Evolutionary conservation across 2,329 filamentous ascomycete species (phyloP), one percentile per base, ranked within the genome.

Genomic region (Venturia asperata): DNA sequence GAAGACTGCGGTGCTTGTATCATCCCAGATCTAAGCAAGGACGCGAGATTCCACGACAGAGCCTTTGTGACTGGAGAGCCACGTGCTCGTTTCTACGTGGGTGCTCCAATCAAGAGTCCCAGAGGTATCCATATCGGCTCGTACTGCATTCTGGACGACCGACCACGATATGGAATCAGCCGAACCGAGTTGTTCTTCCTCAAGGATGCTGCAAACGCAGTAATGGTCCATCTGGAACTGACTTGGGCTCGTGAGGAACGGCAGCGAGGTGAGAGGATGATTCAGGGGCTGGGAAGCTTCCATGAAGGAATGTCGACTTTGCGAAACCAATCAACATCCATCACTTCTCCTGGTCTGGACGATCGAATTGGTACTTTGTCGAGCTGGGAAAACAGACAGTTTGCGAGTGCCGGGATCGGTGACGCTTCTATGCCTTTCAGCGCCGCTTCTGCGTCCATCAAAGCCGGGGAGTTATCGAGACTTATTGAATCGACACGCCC

Each of bases 81-180:
- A 13, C 41, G 15, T 21, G 39, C 37, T n/a, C 37, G 42, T 3
- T 62, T 62, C 43, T 62, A 43, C 24, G 61, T 42, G 17, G 61
- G 61, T 5, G 61, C 21, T 17, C 74, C 73, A 4, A 68, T 76
- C 10, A 68, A 70, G 37, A 73, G 47, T n/a, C 24, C 30, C 10
- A 49, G 39, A 19, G 63, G 71, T 11, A 71, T 70, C 42, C 66
- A 75, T 4, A 69, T 76, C 3, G 74, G 74, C 19, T 71, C 70
- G 41, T 74, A 73, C 64, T 74, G 73, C 67, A 72, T 74, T 47
- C 69, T 74, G 52, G 72, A 75, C 65, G 69, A 69, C 62, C 69
- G 71, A 62, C 66, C 69, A 4, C 70, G 72, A 39, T 34, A 67
- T n/a, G 62, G 42, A 5, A 67, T 68, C 60, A 62, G 60, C 21